Evolutionary conservation across 106 monocot species (phyloP).

Genomic region (Platanthera zijinensis): DNA sequence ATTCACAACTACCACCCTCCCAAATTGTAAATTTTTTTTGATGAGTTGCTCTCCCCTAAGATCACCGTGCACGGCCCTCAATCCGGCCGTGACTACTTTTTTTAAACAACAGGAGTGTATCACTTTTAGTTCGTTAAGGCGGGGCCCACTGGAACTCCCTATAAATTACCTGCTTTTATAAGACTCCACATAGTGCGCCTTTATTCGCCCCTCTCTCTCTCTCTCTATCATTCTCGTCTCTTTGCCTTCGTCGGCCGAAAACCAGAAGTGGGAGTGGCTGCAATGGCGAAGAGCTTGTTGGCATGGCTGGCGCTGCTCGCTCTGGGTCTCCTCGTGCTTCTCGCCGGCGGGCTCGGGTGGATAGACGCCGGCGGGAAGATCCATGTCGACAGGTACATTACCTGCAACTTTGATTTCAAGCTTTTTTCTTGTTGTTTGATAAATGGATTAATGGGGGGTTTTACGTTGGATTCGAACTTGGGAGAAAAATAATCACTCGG

Average conservation of each 20-base stretch:
- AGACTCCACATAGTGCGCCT: not conserved
- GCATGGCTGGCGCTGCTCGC: not conserved
- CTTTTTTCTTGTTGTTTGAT: no score
- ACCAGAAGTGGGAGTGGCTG: not conserved
- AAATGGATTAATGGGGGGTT: not conserved
- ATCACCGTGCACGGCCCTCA: no score
- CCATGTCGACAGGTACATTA: not conserved
- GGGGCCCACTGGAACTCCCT: not conserved
- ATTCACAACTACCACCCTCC: no score
- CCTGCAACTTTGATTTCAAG: not conserved
- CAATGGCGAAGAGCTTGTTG: conserved; percentile 8
- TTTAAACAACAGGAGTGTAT: no score
- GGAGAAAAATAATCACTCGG: not conserved
- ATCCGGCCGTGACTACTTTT: no score
- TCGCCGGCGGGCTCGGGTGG: conserved; percentile 1
- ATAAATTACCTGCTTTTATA: conserved; percentile 1
- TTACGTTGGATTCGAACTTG: not conserved
- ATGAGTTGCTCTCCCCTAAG: no score
- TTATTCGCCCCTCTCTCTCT: not conserved
- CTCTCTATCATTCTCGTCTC: not conserved
- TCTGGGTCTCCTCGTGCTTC: conserved; percentile 4
- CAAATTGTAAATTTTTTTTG: no score
- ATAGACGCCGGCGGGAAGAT: not conserved
- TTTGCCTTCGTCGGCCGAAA: not conserved
- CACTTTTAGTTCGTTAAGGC: not conserved